Percentiles rank a stretch among this genome's conserved stretches.
These are phyloP conservation scores for Pyrus hybrid DNA, from an alignment of 331 rosid species.

Conservation along the genomic window DNA sequence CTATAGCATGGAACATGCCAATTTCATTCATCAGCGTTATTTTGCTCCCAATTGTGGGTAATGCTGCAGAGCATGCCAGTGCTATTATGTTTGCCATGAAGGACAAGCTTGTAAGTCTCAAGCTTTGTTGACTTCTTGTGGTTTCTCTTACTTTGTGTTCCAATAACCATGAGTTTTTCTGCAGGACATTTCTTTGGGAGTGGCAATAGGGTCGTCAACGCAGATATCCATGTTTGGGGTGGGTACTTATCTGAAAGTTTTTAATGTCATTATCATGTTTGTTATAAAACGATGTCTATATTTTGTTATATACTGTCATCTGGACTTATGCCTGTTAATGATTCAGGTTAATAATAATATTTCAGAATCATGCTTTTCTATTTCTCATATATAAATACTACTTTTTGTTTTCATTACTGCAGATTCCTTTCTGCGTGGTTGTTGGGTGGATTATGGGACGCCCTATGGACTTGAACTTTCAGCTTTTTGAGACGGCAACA, in stretches of 20 bases:
- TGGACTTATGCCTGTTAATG: neutral
- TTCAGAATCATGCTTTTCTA: neutral
- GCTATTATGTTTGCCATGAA: conserved; percentile 82
- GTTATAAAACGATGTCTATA: neutral
- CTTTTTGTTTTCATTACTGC: conserved; percentile 26
- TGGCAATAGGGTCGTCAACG: conserved; percentile 81
- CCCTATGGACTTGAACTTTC: conserved; percentile 76
- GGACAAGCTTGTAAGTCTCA: conserved; percentile 65
- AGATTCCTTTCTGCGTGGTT: conserved; percentile 75
- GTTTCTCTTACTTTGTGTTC: neutral
- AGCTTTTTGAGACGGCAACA: conserved; percentile 71
- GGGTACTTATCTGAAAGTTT: conserved; percentile 8
- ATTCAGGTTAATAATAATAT: neutral
- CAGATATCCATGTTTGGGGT: conserved; percentile 87
- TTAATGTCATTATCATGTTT: neutral
- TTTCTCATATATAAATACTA: conserved; percentile 3
- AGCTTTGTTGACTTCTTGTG: conserved; percentile 11
- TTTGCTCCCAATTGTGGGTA: conserved; percentile 80
- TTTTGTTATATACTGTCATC: neutral
- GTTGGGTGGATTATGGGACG: conserved; percentile 65
- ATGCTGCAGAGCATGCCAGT: conserved; percentile 91
- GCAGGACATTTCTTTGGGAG: conserved; percentile 77
- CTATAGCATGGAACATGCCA: conserved; percentile 51
- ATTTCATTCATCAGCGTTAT: conserved; percentile 68
- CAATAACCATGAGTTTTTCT: conserved; percentile 6